Conservation (phyloP, 139 green algal species). For the Eudorina sp. region DNA sequence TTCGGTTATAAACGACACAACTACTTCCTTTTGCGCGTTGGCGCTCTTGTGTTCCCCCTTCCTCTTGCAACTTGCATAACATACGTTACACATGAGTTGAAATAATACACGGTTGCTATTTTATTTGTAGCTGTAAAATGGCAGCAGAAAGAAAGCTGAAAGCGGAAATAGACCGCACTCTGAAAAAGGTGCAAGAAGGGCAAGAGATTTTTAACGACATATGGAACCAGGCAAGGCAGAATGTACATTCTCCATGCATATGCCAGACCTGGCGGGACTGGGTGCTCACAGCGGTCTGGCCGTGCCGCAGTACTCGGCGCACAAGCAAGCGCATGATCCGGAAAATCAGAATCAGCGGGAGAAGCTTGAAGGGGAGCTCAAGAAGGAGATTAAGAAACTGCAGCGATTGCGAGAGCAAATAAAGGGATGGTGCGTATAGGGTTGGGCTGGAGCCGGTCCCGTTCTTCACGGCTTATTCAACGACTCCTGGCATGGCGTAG, state of each 20-base stretch:
- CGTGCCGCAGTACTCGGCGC: constrained; percentile 38
- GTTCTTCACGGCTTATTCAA: too few relatives aligned
- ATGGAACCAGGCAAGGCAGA: constrained; percentile 89
- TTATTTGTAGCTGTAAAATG: constrained; percentile 69
- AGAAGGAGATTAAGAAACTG: constrained; percentile 99
- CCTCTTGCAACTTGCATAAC: too few relatives aligned
- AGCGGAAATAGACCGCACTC: constrained; percentile 92
- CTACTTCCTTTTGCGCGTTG: too few relatives aligned
- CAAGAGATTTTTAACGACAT: constrained; percentile 97
- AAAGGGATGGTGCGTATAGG: constrained; percentile 92
- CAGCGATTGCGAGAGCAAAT: constrained; percentile 98
- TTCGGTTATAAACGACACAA: too few relatives aligned
- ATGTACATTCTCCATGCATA: constrained; percentile 34
- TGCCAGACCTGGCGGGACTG: background rate
- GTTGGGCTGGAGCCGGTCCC: too few relatives aligned
- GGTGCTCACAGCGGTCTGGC: background rate
- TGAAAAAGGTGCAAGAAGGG: constrained; percentile 97
- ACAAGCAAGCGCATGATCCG: constrained; percentile 88
- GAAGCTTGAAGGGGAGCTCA: constrained; percentile 97
- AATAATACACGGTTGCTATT: background rate
- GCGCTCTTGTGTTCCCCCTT: too few relatives aligned
- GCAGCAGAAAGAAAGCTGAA: constrained; percentile 92
- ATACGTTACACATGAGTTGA: background rate
- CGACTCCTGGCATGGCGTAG: constrained; percentile 63
- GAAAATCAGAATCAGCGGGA: constrained; percentile 95